These are phyloP conservation scores for Flaveria linearis DNA, from an alignment of 129 eudicot species.

Conservation along the genomic window DNA sequence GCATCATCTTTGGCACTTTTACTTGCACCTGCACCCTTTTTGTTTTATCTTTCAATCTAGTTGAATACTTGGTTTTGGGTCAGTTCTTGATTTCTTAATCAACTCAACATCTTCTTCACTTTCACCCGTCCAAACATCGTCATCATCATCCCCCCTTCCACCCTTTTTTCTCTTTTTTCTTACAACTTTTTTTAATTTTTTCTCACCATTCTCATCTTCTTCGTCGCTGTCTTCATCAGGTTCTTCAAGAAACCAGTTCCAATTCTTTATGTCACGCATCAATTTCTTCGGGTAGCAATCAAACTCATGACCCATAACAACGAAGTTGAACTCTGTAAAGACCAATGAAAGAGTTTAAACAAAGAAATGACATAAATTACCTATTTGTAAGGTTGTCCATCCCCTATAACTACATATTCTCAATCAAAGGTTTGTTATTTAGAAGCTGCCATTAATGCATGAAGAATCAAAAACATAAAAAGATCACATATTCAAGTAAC, in stretches of 20 bases:
- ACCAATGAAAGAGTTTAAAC: slow-evolving; percentile 5
- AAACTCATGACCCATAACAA: slow-evolving; percentile 83
- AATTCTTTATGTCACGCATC: slow-evolving; percentile 52
- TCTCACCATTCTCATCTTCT: slow-evolving; percentile 43
- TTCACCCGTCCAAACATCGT: slow-evolving; percentile 77
- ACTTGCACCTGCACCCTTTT: slow-evolving; percentile 27
- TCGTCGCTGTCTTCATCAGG: slow-evolving; percentile 45
- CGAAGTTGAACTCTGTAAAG: slow-evolving; percentile 68
- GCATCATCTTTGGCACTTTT: slow-evolving; percentile 18
- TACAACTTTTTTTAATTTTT: slow-evolving; percentile 38
- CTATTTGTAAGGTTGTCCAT: neutral
- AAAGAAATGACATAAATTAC: neutral
- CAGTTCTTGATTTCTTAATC: slow-evolving; percentile 42
- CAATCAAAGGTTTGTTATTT: neutral
- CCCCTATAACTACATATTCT: neutral
- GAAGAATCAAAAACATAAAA: neutral
- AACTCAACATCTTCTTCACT: slow-evolving; percentile 63
- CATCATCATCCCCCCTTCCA: slow-evolving; percentile 43
- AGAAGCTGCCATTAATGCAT: neutral
- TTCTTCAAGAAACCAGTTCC: slow-evolving; percentile 87
- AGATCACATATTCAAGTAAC: too few species aligned
- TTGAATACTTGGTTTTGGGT: slow-evolving; percentile 52
- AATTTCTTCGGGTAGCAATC: slow-evolving; percentile 62
- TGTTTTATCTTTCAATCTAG: slow-evolving; percentile 58
- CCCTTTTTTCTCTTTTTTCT: slow-evolving; percentile 61